Evolutionary conservation across 2,329 filamentous ascomycete species (phyloP).

Genomic region (Scedosporium apiospermum): DNA sequence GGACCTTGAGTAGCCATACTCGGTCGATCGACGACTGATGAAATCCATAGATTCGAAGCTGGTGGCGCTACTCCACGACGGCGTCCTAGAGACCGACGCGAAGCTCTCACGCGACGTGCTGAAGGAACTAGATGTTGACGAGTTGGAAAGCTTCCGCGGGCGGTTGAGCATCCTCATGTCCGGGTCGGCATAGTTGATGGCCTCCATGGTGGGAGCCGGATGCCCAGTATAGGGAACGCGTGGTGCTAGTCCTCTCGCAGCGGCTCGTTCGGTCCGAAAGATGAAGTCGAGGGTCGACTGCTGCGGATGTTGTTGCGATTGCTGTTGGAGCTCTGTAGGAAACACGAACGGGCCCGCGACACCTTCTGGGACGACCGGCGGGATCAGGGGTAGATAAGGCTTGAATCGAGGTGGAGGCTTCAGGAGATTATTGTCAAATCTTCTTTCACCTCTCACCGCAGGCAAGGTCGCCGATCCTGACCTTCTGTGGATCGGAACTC

Average conservation of each 20-base stretch:
- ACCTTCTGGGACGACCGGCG: not conserved
- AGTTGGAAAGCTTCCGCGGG: slow-evolving; percentile 25
- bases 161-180: slow-evolving; percentile 20
- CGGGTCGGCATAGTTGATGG: slow-evolving; percentile 6
- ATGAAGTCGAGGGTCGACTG: slow-evolving; percentile 6
- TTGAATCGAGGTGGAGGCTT: slow-evolving; percentile 5
- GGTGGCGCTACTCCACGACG: slow-evolving; percentile 25
- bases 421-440: slow-evolving; percentile 2
- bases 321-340: not conserved
- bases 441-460: not conserved
- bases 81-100: slow-evolving; percentile 15
- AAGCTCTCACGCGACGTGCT: slow-evolving; percentile 20
- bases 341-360: not conserved
- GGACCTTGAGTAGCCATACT: slow-evolving; percentile 13
- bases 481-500: not conserved
- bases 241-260: slow-evolving; percentile 1
- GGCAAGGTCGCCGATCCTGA: not conserved
- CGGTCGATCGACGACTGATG: slow-evolving; percentile 14
- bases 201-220: slow-evolving; percentile 1
- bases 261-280: slow-evolving; percentile 2
- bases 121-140: slow-evolving; percentile 16
- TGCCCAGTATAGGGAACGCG: not conserved
- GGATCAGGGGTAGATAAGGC: not conserved
- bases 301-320: not conserved
- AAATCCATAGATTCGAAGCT: slow-evolving; percentile 30